Base-by-base conservation (phyloP, 2,329 filamentous ascomycete species). In the Fusarium hostae region DNA sequence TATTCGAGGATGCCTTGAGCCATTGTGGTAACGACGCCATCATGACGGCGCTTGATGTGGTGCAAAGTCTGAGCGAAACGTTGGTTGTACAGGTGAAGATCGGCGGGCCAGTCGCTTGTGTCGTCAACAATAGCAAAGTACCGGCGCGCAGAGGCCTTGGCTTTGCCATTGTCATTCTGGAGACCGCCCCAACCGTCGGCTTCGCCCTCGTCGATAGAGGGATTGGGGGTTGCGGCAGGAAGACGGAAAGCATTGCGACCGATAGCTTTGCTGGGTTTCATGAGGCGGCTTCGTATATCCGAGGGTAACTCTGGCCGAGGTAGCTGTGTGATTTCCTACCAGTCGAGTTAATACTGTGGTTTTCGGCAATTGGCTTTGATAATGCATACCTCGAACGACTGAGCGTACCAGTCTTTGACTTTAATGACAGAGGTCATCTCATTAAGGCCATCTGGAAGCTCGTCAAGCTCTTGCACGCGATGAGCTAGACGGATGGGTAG, bases 1-100 rank as follows among this genome's bases (percentile, higher is more conserved):
- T 97, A 99, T 84, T 99, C 96, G 65, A 98, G 88, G 74, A 99
- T 98, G 66, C 96, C 96, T 82, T 99, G 95, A 9, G 96, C 96
- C 83, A 99, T 96, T 11, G 96, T 99, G 22, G 96, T 99, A 52
- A 99, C 96, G 70, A 99, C 96, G 77, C 95, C 91, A 82, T 99
- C 96, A 83, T 99, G 96, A 78, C 96, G 88, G 81, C 95, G 87
- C 86, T 99, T 99, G 85, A 99, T 98, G 76, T 92, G 92, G 80
- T 98, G 92, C 48, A 99, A 86, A 7, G 93, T 94, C 81, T 95
- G 90, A 51, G 94, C 90, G 78, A 99, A 98, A 77, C 91, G 90
- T 78, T 92, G 92, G 82, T 99, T 99, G 86, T 98, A 98, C 70
- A 97, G 92, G 73, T 95, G 91, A 59, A 99, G 88, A 81, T 98